Percentiles rank a stretch among this genome's conserved stretches.
Conservation (phyloP, 1,139 yeast genomes). For the Kluyveromyces sp. region DNA sequence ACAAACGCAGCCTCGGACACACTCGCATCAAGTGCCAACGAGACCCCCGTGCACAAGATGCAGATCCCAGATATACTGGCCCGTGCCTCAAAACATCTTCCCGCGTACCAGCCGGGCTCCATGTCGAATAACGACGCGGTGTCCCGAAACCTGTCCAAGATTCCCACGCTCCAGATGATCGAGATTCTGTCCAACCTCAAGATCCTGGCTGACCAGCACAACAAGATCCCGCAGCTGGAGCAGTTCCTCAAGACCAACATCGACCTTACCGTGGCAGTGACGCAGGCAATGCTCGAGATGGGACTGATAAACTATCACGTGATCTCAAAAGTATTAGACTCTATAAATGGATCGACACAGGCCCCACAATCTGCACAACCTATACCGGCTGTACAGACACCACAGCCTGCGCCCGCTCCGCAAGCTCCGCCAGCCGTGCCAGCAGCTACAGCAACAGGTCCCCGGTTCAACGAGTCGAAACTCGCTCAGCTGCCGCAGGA, state of each 20-base stretch:
- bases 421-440: background rate
- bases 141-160: constrained; percentile 43
- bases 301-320: constrained; percentile 64
- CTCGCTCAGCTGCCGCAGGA: constrained; percentile 36
- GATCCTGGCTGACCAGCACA: constrained; percentile 43
- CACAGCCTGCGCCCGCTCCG: background rate
- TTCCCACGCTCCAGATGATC: constrained; percentile 63
- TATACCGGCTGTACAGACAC: background rate
- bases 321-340: constrained; percentile 38
- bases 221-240: constrained; percentile 43
- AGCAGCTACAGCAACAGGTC: background rate
- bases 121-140: constrained; percentile 41
- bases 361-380: background rate
- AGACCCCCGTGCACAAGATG: constrained; percentile 12
- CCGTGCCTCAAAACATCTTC: constrained; percentile 47
- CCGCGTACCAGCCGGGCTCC: constrained; percentile 41
- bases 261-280: constrained; percentile 54
- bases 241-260: constrained; percentile 45
- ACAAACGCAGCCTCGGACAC: constrained; percentile 4
- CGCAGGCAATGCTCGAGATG: constrained; percentile 71
- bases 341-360: background rate
- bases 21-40: constrained; percentile 2
- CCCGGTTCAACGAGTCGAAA: constrained; percentile 11
- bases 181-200: constrained; percentile 62
- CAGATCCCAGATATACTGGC: constrained; percentile 41